Evolutionary conservation across 371 early-diverging fungal genomes (phyloP).

Genomic region (Mortierella sp.): DNA sequence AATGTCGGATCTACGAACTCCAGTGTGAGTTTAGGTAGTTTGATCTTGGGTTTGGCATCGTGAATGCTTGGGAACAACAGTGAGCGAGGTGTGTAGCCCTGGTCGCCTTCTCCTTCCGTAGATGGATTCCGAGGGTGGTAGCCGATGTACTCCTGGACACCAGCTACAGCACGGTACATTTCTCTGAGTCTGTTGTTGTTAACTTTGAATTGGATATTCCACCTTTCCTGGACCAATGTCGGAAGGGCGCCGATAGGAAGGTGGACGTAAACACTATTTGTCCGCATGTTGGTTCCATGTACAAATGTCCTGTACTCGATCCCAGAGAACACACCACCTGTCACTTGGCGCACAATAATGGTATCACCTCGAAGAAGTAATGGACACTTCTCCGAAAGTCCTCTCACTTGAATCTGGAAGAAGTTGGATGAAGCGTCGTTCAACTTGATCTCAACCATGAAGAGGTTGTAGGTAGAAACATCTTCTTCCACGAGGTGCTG

Average conservation of each 20-base stretch:
- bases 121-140: constrained; percentile 41
- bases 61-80: constrained; percentile 47
- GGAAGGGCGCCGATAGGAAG: constrained; percentile 47
- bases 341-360: constrained; percentile 39
- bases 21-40: constrained; percentile 38
- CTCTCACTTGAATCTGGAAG: constrained; percentile 49
- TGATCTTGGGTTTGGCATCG: constrained; percentile 26
- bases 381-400: constrained; percentile 44
- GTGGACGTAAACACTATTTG: constrained; percentile 45
- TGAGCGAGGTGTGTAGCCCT: constrained; percentile 36
- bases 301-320: constrained; percentile 49
- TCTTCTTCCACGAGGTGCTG: constrained; percentile 37
- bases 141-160: constrained; percentile 46
- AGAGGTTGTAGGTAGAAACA: constrained; percentile 41
- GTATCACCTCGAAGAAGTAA: constrained; percentile 46
- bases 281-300: constrained; percentile 45
- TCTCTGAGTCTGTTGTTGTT: constrained; percentile 37
- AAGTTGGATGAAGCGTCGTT: constrained; percentile 26
- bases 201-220: constrained; percentile 49
- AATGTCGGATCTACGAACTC: constrained; percentile 42
- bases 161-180: constrained; percentile 48
- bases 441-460: constrained; percentile 41
- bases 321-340: constrained; percentile 33
- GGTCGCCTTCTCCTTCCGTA: constrained; percentile 25
- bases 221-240: constrained; percentile 32